Evolutionary conservation across 2,329 filamentous ascomycete species (phyloP).

Genomic region (Fonsecaea pedrosoi): DNA sequence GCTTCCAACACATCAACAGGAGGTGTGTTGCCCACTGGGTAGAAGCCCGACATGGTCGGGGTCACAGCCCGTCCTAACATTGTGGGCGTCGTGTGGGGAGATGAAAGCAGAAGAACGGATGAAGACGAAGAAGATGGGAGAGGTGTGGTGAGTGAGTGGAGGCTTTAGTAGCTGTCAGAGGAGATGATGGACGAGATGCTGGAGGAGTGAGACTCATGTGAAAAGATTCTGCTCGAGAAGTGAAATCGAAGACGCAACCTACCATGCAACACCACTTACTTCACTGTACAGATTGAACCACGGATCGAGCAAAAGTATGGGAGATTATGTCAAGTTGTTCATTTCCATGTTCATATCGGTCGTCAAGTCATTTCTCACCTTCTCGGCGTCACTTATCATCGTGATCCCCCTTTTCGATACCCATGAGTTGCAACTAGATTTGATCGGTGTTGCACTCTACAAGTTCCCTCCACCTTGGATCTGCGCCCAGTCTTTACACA

Average conservation of each 20-base stretch:
- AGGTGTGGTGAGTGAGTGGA: background rate
- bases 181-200: background rate
- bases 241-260: background rate
- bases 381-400: background rate
- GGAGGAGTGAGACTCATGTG: background rate
- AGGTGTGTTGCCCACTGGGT: background rate
- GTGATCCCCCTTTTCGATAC: background rate
- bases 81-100: background rate
- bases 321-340: background rate
- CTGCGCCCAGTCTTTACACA: constrained; percentile 7
- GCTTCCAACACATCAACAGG: background rate
- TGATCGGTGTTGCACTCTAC: constrained; percentile 8
- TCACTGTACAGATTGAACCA: background rate
- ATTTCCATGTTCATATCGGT: background rate
- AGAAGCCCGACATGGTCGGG: background rate
- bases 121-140: background rate
- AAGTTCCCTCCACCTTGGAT: constrained; percentile 9
- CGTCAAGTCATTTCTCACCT: background rate
- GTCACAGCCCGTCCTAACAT: background rate
- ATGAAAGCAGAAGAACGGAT: background rate
- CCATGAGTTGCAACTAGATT: background rate
- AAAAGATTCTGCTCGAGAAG: background rate
- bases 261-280: background rate
- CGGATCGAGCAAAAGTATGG: background rate
- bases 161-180: background rate